Evolutionary conservation across 2,329 filamentous ascomycete genomes (phyloP).

Genomic region (Penicillium sp.): DNA sequence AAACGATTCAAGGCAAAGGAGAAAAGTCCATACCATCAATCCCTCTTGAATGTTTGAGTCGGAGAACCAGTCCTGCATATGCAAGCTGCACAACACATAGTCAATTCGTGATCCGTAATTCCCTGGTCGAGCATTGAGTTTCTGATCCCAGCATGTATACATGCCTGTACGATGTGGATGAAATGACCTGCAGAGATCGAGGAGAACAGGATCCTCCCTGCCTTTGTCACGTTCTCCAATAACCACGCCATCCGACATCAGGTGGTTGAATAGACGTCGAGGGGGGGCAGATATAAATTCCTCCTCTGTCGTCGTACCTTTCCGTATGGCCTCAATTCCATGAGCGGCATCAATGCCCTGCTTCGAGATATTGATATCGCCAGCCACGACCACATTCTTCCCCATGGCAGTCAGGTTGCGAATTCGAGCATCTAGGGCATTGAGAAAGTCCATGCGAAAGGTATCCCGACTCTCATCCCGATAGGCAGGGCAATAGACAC

Average conservation of each 20-base stretch:
- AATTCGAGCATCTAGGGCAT: conserved; percentile 70
- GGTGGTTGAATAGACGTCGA: conserved; percentile 72
- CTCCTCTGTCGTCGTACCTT: conserved; percentile 58
- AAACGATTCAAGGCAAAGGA: conserved; percentile 6
- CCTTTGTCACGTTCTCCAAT: conserved; percentile 56
- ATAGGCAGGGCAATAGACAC: conserved; percentile 83
- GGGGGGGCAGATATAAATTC: conserved; percentile 66
- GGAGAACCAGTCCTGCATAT: conserved; percentile 70
- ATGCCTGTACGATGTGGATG: conserved; percentile 74
- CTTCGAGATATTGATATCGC: conserved; percentile 74
- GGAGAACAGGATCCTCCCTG: conserved; percentile 62
- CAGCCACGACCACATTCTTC: conserved; percentile 75
- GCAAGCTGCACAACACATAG: conserved; percentile 74
- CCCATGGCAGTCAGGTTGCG: conserved; percentile 72
- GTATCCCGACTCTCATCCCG: conserved; percentile 74
- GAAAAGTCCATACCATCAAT: conserved; percentile 49
- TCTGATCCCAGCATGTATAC: conserved; percentile 97
- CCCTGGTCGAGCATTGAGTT: conserved; percentile 85
- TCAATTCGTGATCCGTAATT: conserved; percentile 92
- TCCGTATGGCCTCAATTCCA: conserved; percentile 60
- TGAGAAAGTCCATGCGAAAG: conserved; percentile 72
- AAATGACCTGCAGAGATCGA: conserved; percentile 74
- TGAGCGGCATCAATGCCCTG: conserved; percentile 67
- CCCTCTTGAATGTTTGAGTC: conserved; percentile 85
- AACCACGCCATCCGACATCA: conserved; percentile 66